These are phyloP conservation scores for Ustilago esculenta DNA, from an alignment of 1,284 basidiomycete species.

Conservation along the genomic window DNA sequence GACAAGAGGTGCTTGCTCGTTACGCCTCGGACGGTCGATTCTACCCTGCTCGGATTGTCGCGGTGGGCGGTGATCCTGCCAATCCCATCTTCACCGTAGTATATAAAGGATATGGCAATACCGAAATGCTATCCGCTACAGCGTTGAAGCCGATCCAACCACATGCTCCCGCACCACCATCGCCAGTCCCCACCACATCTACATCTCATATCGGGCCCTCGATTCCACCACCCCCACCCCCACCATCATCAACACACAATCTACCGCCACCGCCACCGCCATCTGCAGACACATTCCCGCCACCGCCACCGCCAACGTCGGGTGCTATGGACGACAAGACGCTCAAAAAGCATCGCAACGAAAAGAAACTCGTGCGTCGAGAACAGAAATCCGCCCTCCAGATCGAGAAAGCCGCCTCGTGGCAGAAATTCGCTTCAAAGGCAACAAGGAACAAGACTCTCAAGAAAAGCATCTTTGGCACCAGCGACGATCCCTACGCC, in stretches of 20 bases:
- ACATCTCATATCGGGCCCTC: no score
- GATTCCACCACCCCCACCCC: neutral
- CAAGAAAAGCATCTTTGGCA: conserved; percentile 85
- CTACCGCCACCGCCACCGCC: neutral
- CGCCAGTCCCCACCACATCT: neutral
- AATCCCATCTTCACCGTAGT: conserved; percentile 90
- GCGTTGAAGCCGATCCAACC: conserved; percentile 73
- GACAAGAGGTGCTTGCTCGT: conserved; percentile 90
- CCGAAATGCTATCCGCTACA: conserved; percentile 82
- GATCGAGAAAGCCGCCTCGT: conserved; percentile 84
- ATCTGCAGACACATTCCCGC: neutral
- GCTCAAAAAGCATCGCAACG: conserved; percentile 82
- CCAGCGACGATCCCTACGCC: conserved; percentile 90
- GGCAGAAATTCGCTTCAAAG: conserved; percentile 94
- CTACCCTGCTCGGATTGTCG: conserved; percentile 66
- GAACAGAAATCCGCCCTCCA: conserved; percentile 91
- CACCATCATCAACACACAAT: neutral
- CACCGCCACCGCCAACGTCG: neutral
- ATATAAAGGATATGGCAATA: conserved; percentile 93
- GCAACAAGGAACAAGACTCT: conserved; percentile 76
- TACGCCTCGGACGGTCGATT: conserved; percentile 70
- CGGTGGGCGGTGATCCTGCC: conserved; percentile 83
- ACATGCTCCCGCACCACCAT: conserved; percentile 1
- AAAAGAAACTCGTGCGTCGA: conserved; percentile 88
- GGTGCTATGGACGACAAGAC: conserved; percentile 16